phyloP scores from a whole-genome alignment of 805 yeast genomes.

The Teunomyces atbi region DNA sequence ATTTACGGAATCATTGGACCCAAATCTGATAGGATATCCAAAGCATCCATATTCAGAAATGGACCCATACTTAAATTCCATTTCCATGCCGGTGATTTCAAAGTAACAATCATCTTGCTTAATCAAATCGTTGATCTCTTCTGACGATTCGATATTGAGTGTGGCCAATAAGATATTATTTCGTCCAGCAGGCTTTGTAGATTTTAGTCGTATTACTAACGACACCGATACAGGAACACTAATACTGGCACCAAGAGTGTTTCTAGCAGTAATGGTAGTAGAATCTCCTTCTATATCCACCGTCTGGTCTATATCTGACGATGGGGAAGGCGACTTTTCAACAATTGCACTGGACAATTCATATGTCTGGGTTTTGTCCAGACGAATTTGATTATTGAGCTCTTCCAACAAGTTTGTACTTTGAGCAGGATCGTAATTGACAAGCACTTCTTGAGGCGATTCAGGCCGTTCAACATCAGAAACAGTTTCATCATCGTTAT shows the following conservation, averaged over 20 bases:
- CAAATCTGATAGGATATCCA: constrained; percentile 27
- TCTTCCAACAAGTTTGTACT: constrained; percentile 15
- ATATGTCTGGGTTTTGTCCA: background rate
- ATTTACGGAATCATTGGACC: constrained; percentile 30
- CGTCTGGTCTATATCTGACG: background rate
- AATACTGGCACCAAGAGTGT: constrained; percentile 11
- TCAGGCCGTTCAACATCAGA: background rate
- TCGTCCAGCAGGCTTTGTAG: constrained; percentile 49
- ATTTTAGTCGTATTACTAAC: constrained; percentile 44
- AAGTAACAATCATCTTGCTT: constrained; percentile 14
- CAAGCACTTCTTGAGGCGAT: constrained; percentile 8
- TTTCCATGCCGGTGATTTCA: constrained; percentile 20
- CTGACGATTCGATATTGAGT: constrained; percentile 47
- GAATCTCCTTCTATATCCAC: background rate
- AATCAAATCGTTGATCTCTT: constrained; percentile 26
- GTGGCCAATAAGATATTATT: constrained; percentile 46
- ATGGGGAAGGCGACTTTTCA: background rate
- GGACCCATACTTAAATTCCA: constrained; percentile 29
- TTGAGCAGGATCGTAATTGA: constrained; percentile 18
- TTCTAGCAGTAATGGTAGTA: background rate
- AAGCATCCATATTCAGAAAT: constrained; percentile 19
- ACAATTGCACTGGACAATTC: constrained; percentile 8
- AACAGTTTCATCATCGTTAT: constrained; percentile 6
- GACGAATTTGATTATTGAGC: constrained; percentile 12
- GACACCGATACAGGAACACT: constrained; percentile 34